Evolutionary conservation across 2,329 filamentous ascomycete species (phyloP), one percentile per base, ranked within the genome.

Genomic region (Colletotrichum sublineola): DNA sequence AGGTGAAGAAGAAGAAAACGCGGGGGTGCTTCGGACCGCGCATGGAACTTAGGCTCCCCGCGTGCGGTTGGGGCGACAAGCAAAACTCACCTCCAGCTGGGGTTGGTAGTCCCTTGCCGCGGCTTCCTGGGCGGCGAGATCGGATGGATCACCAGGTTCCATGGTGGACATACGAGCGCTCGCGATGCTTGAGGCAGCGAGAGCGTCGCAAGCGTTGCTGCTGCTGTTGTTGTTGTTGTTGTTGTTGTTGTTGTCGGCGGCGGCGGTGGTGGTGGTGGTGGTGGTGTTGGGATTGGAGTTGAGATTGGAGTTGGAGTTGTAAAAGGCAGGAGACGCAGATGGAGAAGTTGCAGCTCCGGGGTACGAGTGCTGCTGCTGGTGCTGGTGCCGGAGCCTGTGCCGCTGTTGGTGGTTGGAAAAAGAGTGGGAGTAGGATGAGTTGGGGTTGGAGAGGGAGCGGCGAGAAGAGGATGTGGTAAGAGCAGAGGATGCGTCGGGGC

Each of bases 41-140:
- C 42, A 63, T 44, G 46, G 61, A 60, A 44, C 31, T 38, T 48
- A 66, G 53, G 53, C 29, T 40, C 40, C 18, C 42, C 20, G 56
- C 44, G 24, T 24, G 18, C 7, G 11, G n/a, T 33, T 42, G 29
- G 46, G 44, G 63, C 29, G 40, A 31, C 29, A 46, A 31, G 44
- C 44, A 40, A 65, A 67, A 78, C 84, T 77, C 81, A 91, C 90
- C 82, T 88, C 82, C 53, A 88, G 81, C n/a, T 86, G 81, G 8
- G 89, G 88, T 73, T 88, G 86, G 77, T 90, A 92, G 50, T 89
- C 86, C 68, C 86, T 82, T 12, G 90, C 90, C 40, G 90, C 86
- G 58, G 87, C 88, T 79, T 91, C 88, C 79, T 92, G 89, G 64
- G 88, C 89, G 52, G 84, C 85, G 65, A 90, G 81, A 74, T 87